phyloP scores from a whole-genome alignment of 768 basidiomycete species.

The Suillus bovinus region DNA sequence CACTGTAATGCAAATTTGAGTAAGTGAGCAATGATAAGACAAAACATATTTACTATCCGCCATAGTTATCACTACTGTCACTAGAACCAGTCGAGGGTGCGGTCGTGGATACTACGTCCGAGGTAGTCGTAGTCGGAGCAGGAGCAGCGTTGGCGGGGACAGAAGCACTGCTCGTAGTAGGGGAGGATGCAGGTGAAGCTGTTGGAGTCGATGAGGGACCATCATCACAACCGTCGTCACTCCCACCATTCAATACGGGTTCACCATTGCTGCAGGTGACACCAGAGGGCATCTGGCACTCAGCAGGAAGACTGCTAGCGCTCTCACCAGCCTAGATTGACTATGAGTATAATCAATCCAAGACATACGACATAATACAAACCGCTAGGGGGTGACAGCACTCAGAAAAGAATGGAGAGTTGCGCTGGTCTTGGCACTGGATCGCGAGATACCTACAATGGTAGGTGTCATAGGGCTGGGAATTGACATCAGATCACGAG shows the following conservation, averaged over 20 bases:
- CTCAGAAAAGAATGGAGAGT: slow-evolving; percentile 55
- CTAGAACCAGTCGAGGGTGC: slow-evolving; percentile 1
- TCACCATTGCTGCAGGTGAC: slow-evolving; percentile 22
- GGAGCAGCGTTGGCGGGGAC: neutral
- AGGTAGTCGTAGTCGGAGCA: neutral
- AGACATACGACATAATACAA: slow-evolving; percentile 14
- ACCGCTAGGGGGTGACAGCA: slow-evolving; percentile 78
- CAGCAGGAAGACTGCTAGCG: slow-evolving; percentile 46
- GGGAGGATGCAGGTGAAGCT: slow-evolving; percentile 13
- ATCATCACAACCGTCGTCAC: slow-evolving; percentile 35
- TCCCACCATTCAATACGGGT: slow-evolving; percentile 22
- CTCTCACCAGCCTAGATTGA: slow-evolving; percentile 49
- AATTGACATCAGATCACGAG: slow-evolving; percentile 7
- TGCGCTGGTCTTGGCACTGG: slow-evolving; percentile 48
- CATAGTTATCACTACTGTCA: slow-evolving; percentile 29
- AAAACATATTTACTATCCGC: slow-evolving; percentile 44
- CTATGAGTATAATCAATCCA: neutral
- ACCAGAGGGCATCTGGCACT: slow-evolving; percentile 49
- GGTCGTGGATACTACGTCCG: neutral
- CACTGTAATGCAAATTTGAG: slow-evolving; percentile 35
- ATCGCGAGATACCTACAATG: slow-evolving; percentile 64
- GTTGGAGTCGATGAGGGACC: slow-evolving; percentile 23
- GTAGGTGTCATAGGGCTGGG: slow-evolving; percentile 53
- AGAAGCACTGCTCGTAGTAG: neutral
- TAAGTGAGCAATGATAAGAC: neutral